A percentile compares a stretch with the other conserved stretches of the same genome.
Conservation (phyloP, 108 stramenopile genomes). For the Fistulifera pelliculosa region DNA sequence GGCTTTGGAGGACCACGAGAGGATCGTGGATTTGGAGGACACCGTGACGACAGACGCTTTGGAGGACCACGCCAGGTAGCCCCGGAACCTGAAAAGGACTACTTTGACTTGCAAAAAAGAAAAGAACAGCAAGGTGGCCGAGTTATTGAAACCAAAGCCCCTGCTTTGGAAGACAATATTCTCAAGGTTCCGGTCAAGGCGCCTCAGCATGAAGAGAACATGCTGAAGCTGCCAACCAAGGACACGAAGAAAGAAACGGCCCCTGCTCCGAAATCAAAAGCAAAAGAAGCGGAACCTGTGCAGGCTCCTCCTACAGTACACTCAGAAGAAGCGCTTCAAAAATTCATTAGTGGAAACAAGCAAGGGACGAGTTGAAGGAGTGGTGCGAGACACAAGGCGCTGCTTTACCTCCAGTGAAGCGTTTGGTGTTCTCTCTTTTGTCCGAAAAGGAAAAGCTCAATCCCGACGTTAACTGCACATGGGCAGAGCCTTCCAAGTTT, state of each 20-base stretch:
- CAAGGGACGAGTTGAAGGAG: conserved; percentile 62
- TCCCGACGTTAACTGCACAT: conserved; percentile 62
- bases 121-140: conserved; percentile 31
- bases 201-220: conserved; percentile 24
- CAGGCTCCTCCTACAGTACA: conserved; percentile 14
- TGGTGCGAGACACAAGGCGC: conserved; percentile 44
- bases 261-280: conserved; percentile 19
- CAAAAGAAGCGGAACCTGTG: conserved; percentile 23
- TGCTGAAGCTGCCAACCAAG: conserved; percentile 29
- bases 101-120: background rate
- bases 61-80: conserved; percentile 1
- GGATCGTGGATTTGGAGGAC: background rate
- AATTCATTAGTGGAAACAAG: conserved; percentile 59
- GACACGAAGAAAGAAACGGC: conserved; percentile 31
- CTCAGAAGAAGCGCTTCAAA: conserved; percentile 26
- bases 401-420: conserved; percentile 47
- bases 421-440: conserved; percentile 54
- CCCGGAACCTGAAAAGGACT: background rate
- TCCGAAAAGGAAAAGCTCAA: conserved; percentile 46
- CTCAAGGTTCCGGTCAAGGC: conserved; percentile 27
- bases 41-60: conserved; percentile 7
- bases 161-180: conserved; percentile 25
- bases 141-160: conserved; percentile 37
- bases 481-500: conserved; percentile 61
- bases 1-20: conserved; percentile 22